Percentiles rank a stretch among this genome's conserved stretches.
Evolutionary conservation across 2,329 filamentous ascomycete genomes (phyloP).

Genomic region (Trichoderma pleuroti): DNA sequence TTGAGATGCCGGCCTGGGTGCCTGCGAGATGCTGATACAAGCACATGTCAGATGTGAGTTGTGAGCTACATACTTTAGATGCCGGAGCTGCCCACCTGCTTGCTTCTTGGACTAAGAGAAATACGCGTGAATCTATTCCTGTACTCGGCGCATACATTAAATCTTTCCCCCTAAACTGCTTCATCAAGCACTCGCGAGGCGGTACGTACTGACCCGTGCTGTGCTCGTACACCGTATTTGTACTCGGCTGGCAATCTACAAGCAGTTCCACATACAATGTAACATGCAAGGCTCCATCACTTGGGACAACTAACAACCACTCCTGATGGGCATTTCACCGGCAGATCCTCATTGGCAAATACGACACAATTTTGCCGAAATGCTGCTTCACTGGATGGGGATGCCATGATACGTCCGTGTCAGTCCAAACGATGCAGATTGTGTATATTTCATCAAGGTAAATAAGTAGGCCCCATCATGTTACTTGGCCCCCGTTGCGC

Average conservation of each 20-base stretch:
- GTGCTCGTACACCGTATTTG: background rate
- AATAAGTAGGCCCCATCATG: background rate
- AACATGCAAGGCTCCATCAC: background rate
- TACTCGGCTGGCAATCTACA: background rate
- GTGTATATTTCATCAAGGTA: background rate
- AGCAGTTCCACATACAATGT: conserved; percentile 7
- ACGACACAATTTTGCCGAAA: background rate
- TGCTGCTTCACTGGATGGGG: background rate
- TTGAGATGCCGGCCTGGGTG: background rate
- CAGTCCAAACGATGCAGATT: background rate
- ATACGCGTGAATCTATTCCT: background rate
- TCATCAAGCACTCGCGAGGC: background rate
- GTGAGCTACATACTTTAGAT: background rate
- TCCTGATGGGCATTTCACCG: background rate
- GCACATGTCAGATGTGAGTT: background rate
- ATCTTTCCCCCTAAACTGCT: background rate
- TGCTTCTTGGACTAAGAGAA: background rate
- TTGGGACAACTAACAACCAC: background rate
- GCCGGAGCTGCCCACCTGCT: background rate
- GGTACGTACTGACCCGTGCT: background rate
- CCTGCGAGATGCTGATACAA: background rate
- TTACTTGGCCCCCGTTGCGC: background rate
- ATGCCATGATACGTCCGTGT: background rate
- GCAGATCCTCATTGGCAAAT: background rate
- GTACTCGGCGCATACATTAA: too few relatives aligned